phyloP scores from a whole-genome alignment of 2,329 filamentous ascomycete genomes.

The Teratosphaeriaceae sp. region DNA sequence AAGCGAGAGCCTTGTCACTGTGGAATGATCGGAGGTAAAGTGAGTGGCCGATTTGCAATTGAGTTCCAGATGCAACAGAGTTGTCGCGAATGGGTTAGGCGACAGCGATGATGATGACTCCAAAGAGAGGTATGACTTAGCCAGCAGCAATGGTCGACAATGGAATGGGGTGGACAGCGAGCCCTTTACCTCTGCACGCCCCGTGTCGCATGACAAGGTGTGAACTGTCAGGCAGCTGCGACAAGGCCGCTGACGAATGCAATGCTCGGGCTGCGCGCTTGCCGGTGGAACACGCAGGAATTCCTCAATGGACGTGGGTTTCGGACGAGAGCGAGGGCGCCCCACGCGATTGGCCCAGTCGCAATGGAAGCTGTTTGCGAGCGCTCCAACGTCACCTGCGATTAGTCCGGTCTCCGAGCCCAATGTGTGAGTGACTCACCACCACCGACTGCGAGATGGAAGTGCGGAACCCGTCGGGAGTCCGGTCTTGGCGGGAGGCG shows the following conservation, averaged over 20 bases:
- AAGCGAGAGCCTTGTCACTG: too few relatives aligned
- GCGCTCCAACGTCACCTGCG: too few relatives aligned
- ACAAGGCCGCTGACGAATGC: too few relatives aligned
- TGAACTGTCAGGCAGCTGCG: too few relatives aligned
- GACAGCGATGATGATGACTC: constrained; percentile 1
- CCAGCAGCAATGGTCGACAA: constrained; percentile 1
- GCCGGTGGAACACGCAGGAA: neutral
- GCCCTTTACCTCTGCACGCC: neutral
- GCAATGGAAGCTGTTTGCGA: too few relatives aligned
- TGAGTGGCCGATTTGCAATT: constrained; percentile 1
- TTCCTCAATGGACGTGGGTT: neutral
- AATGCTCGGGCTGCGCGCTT: neutral
- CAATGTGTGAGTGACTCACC: neutral
- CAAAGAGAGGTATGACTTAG: constrained; percentile 1
- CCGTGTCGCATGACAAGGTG: neutral
- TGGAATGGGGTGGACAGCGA: constrained; percentile 2
- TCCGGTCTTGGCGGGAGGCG: neutral
- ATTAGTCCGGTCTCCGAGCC: too few relatives aligned
- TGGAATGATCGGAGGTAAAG: neutral
- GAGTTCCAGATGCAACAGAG: too few relatives aligned
- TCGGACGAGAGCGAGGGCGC: neutral
- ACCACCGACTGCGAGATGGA: neutral
- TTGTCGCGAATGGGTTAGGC: neutral
- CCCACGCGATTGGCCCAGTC: neutral
- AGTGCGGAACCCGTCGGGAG: neutral